Percentiles rank a stretch among this genome's conserved stretches.
These are phyloP conservation scores for Kwoniella shivajii DNA, from an alignment of 1,284 basidiomycete genomes.

Conservation along the genomic window DNA sequence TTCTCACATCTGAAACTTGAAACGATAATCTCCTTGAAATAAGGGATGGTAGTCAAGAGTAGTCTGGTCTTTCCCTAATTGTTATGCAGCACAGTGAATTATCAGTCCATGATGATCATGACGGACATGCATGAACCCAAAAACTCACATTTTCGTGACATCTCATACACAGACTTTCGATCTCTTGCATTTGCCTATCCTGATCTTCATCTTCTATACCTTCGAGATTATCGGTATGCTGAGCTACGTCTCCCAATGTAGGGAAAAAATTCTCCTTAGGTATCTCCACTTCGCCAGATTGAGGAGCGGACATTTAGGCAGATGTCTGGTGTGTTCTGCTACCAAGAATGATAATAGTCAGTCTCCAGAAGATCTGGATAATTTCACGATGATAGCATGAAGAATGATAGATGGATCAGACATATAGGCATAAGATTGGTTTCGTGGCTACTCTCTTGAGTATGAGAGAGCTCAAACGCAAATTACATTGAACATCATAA, in stretches of 20 bases:
- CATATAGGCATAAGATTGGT: constrained; percentile 50
- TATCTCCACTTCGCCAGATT: constrained; percentile 8
- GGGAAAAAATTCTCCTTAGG: constrained; percentile 51
- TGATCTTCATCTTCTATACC: constrained; percentile 58
- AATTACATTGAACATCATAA: constrained; percentile 54
- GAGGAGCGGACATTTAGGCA: constrained; percentile 1
- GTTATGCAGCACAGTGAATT: neutral
- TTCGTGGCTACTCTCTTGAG: constrained; percentile 35
- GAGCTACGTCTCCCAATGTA: constrained; percentile 49
- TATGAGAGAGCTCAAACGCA: constrained; percentile 48
- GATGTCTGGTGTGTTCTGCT: neutral
- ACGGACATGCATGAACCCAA: neutral
- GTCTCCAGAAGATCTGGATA: neutral
- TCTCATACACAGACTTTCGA: constrained; percentile 93
- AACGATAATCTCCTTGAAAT: constrained; percentile 92
- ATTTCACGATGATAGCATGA: too few species aligned
- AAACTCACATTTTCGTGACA: constrained; percentile 80
- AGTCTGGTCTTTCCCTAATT: constrained; percentile 82
- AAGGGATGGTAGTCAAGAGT: constrained; percentile 92
- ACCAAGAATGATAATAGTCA: neutral
- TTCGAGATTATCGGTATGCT: constrained; percentile 38
- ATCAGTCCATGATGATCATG: neutral
- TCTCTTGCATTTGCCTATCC: constrained; percentile 69
- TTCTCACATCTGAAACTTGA: constrained; percentile 95
- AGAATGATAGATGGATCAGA: constrained; percentile 35